A percentile compares a stretch with the other conserved stretches of the same genome.
These are phyloP conservation scores for Durusdinium trenchii DNA, from an alignment of 73 alveolate genomes.

Conservation along the genomic window DNA sequence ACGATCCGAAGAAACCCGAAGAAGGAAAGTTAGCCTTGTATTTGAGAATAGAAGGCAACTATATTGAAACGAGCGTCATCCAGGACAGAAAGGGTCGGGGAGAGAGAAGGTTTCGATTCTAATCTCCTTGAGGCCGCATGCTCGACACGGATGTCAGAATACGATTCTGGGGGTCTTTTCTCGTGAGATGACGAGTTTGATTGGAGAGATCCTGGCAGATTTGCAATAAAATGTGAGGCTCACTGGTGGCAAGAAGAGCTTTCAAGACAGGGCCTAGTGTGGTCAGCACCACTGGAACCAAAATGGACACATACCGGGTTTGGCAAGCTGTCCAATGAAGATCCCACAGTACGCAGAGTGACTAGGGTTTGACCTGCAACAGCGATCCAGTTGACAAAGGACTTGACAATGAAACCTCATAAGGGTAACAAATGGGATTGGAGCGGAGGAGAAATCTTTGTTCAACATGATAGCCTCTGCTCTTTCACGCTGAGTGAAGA, in stretches of 20 bases:
- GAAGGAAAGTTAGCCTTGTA: conserved; percentile 68
- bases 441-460: neutral
- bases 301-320: neutral
- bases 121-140: too few species aligned
- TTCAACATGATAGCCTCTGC: neutral
- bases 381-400: neutral
- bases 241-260: too few species aligned
- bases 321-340: neutral
- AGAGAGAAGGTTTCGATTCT: too few species aligned
- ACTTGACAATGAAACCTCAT: neutral
- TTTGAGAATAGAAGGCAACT: conserved; percentile 83
- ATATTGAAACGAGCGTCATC: conserved; percentile 51
- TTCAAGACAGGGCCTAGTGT: too few species aligned
- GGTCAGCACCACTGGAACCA: too few species aligned
- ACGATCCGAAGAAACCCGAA: conserved; percentile 39
- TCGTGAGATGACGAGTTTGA: too few species aligned
- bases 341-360: neutral
- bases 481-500: neutral
- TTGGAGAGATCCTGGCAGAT: too few species aligned
- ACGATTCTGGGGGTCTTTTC: too few species aligned
- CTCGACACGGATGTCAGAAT: too few species aligned
- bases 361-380: neutral
- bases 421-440: neutral
- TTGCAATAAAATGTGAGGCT: too few species aligned
- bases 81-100: too few species aligned